phyloP scores from a whole-genome alignment of 495 filamentous ascomycete genomes.

The Achaetomiella virescens region DNA sequence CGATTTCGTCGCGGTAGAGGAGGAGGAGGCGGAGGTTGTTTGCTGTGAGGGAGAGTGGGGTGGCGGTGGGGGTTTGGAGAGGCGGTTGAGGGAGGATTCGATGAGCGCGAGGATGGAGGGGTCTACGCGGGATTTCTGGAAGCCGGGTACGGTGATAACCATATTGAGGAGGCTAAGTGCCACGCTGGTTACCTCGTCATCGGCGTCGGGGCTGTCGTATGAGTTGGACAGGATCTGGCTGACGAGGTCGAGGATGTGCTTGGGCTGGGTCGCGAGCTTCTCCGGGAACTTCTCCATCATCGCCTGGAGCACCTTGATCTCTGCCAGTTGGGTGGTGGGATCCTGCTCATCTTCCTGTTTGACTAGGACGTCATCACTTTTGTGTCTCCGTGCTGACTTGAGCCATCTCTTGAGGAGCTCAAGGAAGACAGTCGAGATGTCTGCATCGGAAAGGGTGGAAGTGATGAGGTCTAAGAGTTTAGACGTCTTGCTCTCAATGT shows the following conservation, averaged over 20 bases:
- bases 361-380: slow-evolving; percentile 12
- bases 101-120: slow-evolving; percentile 43
- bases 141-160: slow-evolving; percentile 57
- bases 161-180: slow-evolving; percentile 64
- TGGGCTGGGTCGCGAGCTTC: slow-evolving; percentile 57
- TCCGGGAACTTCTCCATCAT: slow-evolving; percentile 62
- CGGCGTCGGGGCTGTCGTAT: slow-evolving; percentile 6
- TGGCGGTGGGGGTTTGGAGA: slow-evolving; percentile 30
- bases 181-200: slow-evolving; percentile 50
- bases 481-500: slow-evolving; percentile 46
- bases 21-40: slow-evolving; percentile 53
- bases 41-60: slow-evolving; percentile 48
- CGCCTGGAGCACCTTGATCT: slow-evolving; percentile 59
- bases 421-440: slow-evolving; percentile 57
- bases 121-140: slow-evolving; percentile 45
- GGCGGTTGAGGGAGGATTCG: slow-evolving; percentile 44
- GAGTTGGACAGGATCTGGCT: slow-evolving; percentile 47
- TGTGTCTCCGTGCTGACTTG: slow-evolving; percentile 21
- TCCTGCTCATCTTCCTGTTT: slow-evolving; percentile 36
- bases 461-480: slow-evolving; percentile 51
- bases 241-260: slow-evolving; percentile 57
- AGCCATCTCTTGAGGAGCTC: slow-evolving; percentile 60
- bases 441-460: slow-evolving; percentile 47
- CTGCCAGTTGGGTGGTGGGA: slow-evolving; percentile 43
- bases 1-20: slow-evolving; percentile 45